Evolutionary conservation across 805 yeast genomes (phyloP).

Genomic region (Torulaspora delbrueckii): DNA sequence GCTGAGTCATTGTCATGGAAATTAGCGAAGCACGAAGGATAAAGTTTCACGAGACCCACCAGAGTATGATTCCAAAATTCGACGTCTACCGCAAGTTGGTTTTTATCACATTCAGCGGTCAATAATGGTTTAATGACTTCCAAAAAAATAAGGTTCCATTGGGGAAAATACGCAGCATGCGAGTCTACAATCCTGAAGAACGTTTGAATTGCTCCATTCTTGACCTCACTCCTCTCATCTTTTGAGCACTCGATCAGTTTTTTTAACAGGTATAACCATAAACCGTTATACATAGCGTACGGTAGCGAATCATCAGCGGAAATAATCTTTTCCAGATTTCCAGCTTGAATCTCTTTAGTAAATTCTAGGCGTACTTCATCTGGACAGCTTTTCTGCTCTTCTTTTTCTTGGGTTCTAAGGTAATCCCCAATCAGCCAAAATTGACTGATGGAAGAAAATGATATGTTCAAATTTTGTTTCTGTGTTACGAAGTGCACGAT

Average conservation of each 20-base stretch:
- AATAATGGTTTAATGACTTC: constrained; percentile 59
- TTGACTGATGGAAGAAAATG: constrained; percentile 86
- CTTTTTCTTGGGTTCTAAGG: constrained; percentile 36
- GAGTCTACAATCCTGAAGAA: constrained; percentile 77
- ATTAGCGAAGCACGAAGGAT: constrained; percentile 45
- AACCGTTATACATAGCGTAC: constrained; percentile 34
- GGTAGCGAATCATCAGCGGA: constrained; percentile 18
- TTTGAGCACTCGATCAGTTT: constrained; percentile 57
- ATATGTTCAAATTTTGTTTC: constrained; percentile 68
- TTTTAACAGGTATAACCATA: constrained; percentile 63
- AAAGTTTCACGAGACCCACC: constrained; percentile 62
- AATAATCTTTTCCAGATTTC: constrained; percentile 30
- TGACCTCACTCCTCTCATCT: constrained; percentile 70
- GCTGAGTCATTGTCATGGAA: constrained; percentile 19
- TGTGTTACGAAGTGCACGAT: constrained; percentile 70
- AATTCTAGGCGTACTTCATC: constrained; percentile 6
- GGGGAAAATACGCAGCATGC: constrained; percentile 52
- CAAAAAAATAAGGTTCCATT: constrained; percentile 65
- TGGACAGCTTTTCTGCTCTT: constrained; percentile 6
- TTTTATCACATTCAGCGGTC: constrained; percentile 21
- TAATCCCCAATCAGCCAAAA: constrained; percentile 91
- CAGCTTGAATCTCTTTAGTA: constrained; percentile 15
- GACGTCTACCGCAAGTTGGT: constrained; percentile 42
- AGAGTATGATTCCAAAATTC: constrained; percentile 61
- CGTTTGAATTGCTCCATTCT: constrained; percentile 87